Evolutionary conservation across 805 yeast genomes (phyloP), one percentile per base, ranked within the genome.

Genomic region (Pichia nanzhaoensis): DNA sequence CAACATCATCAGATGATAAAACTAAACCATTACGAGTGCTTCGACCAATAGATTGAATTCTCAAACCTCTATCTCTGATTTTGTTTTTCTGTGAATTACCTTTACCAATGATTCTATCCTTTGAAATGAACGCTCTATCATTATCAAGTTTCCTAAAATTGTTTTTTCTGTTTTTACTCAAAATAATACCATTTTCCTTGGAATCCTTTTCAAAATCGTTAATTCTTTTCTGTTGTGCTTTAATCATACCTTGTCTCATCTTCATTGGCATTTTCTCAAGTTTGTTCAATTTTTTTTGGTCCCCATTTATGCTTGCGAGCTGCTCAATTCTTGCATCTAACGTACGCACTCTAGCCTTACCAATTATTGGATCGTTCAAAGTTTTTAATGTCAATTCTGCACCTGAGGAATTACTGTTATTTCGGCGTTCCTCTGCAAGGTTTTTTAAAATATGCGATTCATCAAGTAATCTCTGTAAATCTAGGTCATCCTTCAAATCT

Each of bases 241-340:
- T 65, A 21, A 86, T 68, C 82, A 90, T 84, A 2, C 96, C 96
- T 58, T 84, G 85, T 45, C 97, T 74, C 70, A 88, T 78, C 17
- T 75, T 62, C 89, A 93, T 90, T 18, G 98, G 96, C 78, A 88
- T 86, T 42, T 80, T 84, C 53, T 85, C 93, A 31, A 82, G 62
- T 44, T 67, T 75, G 54, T 55, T 58, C 32, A 65, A 65, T 22
- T 58, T 61, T 24, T 59, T 62, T 18, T 28, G 16, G 34, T 46
- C 47, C 14, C 73, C 82, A 48, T 74, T 72, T 0, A 68, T 58
- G 6, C 68, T 54, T 0, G 86, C 71, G 2, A 78, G 50, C 10
- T 67, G 61, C 13, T 75, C 63, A 46, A 85, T 64, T 46, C 91
- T 68, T 35, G 76, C 72, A 44, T 78, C 78, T 40, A 84, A 59